Conservation (phyloP, 2,329 filamentous ascomycete species). For the Fusarium chlamydosporum region DNA sequence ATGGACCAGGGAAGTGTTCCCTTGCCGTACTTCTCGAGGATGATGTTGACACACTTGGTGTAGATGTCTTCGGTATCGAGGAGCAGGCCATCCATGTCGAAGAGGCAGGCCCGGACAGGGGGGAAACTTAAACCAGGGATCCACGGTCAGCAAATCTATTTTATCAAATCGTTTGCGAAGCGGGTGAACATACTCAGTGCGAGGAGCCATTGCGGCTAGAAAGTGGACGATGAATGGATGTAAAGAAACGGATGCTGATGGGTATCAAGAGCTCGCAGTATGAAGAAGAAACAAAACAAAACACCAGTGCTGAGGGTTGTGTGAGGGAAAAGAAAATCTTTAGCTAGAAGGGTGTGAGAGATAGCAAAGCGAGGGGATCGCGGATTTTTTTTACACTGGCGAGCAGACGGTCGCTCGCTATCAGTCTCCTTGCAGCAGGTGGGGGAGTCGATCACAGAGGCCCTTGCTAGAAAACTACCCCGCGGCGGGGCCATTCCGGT, state of each 20-base stretch:
- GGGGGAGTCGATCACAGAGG: slow-evolving; percentile 21
- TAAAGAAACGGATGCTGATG: neutral
- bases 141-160: slow-evolving; percentile 25
- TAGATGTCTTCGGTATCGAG: slow-evolving; percentile 95
- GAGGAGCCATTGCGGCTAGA: slow-evolving; percentile 57
- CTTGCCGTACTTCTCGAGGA: slow-evolving; percentile 81
- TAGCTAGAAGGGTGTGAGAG: slow-evolving; percentile 3
- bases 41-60: slow-evolving; percentile 83
- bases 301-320: neutral
- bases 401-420: neutral
- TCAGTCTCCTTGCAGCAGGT: slow-evolving; percentile 4
- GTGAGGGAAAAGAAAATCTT: neutral
- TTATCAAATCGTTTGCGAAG: neutral
- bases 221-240: neutral
- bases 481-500: slow-evolving; percentile 28
- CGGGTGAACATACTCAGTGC: slow-evolving; percentile 59
- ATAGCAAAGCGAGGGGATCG: slow-evolving; percentile 18
- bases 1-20: slow-evolving; percentile 90
- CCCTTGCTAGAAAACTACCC: slow-evolving; percentile 27
- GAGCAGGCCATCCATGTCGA: slow-evolving; percentile 98
- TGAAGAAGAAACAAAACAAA: neutral
- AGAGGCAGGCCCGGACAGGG: slow-evolving; percentile 89
- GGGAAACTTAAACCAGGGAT: slow-evolving; percentile 71
- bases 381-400: slow-evolving; percentile 28
- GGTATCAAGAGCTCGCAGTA: slow-evolving; percentile 14